Conservation (phyloP, 192 early-diverging fungal species). For the Glomus cerebriforme region DNA sequence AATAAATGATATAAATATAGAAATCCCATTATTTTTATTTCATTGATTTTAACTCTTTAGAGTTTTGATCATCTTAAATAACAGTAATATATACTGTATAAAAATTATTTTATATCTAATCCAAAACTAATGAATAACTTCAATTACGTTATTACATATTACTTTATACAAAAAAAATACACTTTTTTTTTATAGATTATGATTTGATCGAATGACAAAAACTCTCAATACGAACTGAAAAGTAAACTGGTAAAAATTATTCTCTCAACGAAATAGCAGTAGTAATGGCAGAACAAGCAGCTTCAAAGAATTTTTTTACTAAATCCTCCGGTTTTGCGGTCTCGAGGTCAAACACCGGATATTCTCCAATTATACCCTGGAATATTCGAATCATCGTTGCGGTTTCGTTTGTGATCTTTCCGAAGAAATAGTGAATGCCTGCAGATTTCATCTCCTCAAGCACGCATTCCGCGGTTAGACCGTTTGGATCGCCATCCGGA, state of each 20-base stretch:
- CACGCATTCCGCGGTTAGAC: conserved; percentile 30
- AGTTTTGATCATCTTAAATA: too few species aligned
- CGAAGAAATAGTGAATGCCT: conserved; percentile 26
- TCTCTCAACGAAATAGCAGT: neutral
- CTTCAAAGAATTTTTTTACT: neutral
- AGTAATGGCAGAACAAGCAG: neutral
- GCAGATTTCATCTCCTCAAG: neutral
- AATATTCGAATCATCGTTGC: conserved; percentile 4
- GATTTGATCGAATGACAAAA: too few species aligned
- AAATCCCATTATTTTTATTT: too few species aligned
- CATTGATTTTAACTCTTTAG: too few species aligned
- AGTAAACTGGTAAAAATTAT: neutral
- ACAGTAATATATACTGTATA: too few species aligned
- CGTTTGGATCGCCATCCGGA: conserved; percentile 33
- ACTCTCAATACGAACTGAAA: too few species aligned
- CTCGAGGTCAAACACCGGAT: neutral
- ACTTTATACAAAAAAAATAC: too few species aligned
- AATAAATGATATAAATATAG: too few species aligned
- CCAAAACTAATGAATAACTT: too few species aligned
- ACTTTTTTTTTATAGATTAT: too few species aligned
- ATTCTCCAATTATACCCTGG: neutral
- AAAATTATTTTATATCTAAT: too few species aligned
- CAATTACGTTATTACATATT: too few species aligned
- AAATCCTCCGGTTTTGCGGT: neutral
- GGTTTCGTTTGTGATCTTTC: conserved; percentile 24